Conservation (phyloP, 495 filamentous ascomycete genomes). For the Xylaria grammica region DNA sequence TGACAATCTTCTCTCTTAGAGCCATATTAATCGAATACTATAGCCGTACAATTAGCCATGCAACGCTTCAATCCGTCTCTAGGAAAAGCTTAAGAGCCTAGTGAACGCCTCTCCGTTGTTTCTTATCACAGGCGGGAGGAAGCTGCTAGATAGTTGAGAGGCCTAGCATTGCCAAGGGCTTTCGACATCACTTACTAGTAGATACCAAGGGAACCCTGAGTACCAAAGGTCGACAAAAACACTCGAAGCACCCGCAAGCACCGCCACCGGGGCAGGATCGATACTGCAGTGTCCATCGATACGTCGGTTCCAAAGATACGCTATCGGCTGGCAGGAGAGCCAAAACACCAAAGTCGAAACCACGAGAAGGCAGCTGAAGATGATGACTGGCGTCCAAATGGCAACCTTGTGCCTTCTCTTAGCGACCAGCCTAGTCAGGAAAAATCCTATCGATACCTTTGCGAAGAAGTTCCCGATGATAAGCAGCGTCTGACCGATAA, state of each 20-base stretch:
- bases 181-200: slow-evolving; percentile 3
- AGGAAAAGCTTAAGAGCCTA: neutral
- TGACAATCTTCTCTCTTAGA: neutral
- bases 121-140: neutral
- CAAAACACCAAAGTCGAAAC: neutral
- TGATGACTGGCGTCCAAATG: neutral
- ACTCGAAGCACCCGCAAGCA: slow-evolving; percentile 1
- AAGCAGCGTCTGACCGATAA: slow-evolving; percentile 16
- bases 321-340: slow-evolving; percentile 3
- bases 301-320: slow-evolving; percentile 3
- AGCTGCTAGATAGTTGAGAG: neutral
- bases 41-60: neutral
- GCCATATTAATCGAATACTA: neutral
- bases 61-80: neutral
- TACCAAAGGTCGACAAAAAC: slow-evolving; percentile 5
- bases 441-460: slow-evolving; percentile 3
- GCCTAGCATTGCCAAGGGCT: neutral
- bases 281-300: neutral
- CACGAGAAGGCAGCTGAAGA: neutral
- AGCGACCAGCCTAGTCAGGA: neutral
- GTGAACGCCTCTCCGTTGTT: neutral
- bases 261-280: neutral
- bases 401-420: neutral
- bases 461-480: slow-evolving; percentile 9
- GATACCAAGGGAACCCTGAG: slow-evolving; percentile 5